Conservation (phyloP, 495 filamentous ascomycete genomes). For the Penicillium chermesinum region DNA sequence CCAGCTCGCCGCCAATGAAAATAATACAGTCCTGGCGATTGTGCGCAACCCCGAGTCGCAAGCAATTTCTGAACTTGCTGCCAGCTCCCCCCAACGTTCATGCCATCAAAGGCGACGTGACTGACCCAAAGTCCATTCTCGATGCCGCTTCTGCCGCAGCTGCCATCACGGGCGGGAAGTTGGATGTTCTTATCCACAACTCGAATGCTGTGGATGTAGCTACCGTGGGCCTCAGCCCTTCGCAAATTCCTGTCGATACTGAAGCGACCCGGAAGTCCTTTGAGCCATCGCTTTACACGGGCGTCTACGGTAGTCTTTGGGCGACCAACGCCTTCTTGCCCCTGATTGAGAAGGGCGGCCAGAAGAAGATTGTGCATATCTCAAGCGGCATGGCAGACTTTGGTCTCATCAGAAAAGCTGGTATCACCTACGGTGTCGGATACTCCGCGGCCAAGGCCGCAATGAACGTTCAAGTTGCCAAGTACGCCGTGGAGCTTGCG, state of each 20-base stretch:
- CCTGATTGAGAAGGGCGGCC: constrained; percentile 36
- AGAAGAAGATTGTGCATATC: constrained; percentile 45
- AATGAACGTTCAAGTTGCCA: constrained; percentile 39
- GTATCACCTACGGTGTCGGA: constrained; percentile 16
- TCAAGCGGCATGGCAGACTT: constrained; percentile 42
- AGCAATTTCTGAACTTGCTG: constrained; percentile 25
- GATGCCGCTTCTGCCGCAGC: constrained; percentile 35
- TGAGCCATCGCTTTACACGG: constrained; percentile 11
- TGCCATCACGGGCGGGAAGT: constrained; percentile 33
- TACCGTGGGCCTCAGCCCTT: constrained; percentile 10
- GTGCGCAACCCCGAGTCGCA: constrained; percentile 35
- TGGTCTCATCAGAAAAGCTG: constrained; percentile 31
- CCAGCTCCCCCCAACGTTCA: constrained; percentile 35
- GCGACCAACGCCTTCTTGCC: constrained; percentile 40
- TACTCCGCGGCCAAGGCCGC: constrained; percentile 38
- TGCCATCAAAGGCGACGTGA: constrained; percentile 42
- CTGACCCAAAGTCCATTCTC: constrained; percentile 35
- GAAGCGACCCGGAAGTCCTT: constrained; percentile 9
- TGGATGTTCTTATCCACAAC: constrained; percentile 47
- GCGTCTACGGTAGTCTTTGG: constrained; percentile 19
- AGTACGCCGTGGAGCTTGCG: constrained; percentile 31
- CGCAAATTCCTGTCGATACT: constrained; percentile 19
- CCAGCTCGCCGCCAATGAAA: constrained; percentile 38
- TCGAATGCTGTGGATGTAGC: constrained; percentile 28
- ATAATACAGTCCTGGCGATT: constrained; percentile 48